phyloP scores from a whole-genome alignment of 495 filamentous ascomycete species.

The Penicillium soppii region DNA sequence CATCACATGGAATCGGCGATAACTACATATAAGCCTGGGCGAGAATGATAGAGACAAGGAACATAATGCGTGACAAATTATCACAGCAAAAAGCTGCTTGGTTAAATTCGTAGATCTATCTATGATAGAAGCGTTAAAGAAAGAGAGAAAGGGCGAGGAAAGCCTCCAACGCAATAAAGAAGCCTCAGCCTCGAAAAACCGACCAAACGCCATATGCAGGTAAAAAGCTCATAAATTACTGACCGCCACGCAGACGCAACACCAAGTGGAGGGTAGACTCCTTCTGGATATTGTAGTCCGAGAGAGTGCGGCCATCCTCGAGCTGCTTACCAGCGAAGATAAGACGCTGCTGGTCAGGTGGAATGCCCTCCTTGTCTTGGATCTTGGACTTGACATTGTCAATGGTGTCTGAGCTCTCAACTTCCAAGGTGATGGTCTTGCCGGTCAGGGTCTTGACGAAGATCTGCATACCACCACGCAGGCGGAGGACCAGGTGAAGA shows the following conservation, averaged over 20 bases:
- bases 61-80: too few relatives aligned
- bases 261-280: conserved; percentile 87
- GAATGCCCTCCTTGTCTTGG: conserved; percentile 90
- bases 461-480: conserved; percentile 97
- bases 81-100: too few relatives aligned
- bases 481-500: conserved; percentile 93
- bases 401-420: conserved; percentile 86
- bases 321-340: conserved; percentile 92
- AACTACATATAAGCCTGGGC: too few relatives aligned
- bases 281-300: conserved; percentile 95
- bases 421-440: conserved; percentile 90
- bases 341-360: conserved; percentile 83
- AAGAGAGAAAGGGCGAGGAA: conserved; percentile 27
- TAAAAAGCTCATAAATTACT: conserved; percentile 50
- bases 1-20: too few relatives aligned
- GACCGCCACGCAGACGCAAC: conserved; percentile 82
- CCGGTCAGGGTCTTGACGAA: conserved; percentile 93
- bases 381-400: conserved; percentile 94
- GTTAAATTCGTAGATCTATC: conserved; percentile 9
- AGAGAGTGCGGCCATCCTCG: conserved; percentile 80
- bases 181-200: conserved; percentile 35
- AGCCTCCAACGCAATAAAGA: conserved; percentile 22
- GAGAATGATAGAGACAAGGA: too few relatives aligned
- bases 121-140: conserved; percentile 17
- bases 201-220: conserved; percentile 48